Conservation (phyloP, 352 stramenopile species). For the Globisporangium uncinulatum region DNA sequence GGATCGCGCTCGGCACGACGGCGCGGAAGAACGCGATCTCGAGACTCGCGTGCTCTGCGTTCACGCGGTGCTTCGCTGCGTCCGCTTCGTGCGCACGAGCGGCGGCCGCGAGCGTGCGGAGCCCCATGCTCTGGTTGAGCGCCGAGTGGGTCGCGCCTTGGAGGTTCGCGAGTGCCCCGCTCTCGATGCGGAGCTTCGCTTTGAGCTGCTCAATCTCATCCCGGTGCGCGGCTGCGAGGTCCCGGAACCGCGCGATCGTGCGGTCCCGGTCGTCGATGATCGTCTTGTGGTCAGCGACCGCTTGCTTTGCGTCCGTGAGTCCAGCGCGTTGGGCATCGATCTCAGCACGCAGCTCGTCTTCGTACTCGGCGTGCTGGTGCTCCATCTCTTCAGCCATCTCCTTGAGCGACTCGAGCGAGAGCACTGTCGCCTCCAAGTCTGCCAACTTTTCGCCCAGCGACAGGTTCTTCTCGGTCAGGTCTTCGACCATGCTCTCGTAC, state of each 20-base stretch:
- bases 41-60: slow-evolving; percentile 51
- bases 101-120: slow-evolving; percentile 50
- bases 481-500: slow-evolving; percentile 87
- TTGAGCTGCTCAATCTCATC: slow-evolving; percentile 75
- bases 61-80: slow-evolving; percentile 64
- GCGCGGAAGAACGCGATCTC: slow-evolving; percentile 67
- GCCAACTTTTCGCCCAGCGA: slow-evolving; percentile 76
- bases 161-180: slow-evolving; percentile 59
- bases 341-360: slow-evolving; percentile 66
- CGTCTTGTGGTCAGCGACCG: slow-evolving; percentile 41
- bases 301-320: slow-evolving; percentile 59
- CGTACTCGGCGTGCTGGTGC: slow-evolving; percentile 81
- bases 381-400: slow-evolving; percentile 88
- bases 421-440: slow-evolving; percentile 63
- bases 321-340: slow-evolving; percentile 52
- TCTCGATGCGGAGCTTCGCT: slow-evolving; percentile 64
- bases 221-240: slow-evolving; percentile 55
- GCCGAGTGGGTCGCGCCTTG: slow-evolving; percentile 71
- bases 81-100: slow-evolving; percentile 64
- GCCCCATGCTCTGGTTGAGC: slow-evolving; percentile 66
- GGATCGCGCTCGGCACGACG: slow-evolving; percentile 62
- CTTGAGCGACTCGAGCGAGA: slow-evolving; percentile 72
- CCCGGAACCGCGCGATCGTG: slow-evolving; percentile 76
- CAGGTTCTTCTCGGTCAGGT: slow-evolving; percentile 86
- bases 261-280: slow-evolving; percentile 72